Evolutionary conservation across 371 early-diverging fungal genomes (phyloP), one percentile per base, ranked within the genome.

Genomic region (Mortierella sp.): DNA sequence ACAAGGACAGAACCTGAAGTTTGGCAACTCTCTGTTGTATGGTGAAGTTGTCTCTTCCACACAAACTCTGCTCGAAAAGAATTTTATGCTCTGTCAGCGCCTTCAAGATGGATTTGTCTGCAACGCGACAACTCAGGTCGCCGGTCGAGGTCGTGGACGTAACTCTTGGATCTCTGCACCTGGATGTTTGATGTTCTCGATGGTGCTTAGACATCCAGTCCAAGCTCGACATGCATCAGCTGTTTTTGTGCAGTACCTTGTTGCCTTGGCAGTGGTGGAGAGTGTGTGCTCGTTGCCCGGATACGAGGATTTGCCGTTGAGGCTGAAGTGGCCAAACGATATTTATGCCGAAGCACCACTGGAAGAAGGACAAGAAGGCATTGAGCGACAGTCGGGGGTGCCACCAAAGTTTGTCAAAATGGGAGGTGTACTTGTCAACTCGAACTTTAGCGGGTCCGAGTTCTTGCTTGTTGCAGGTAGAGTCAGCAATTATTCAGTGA

Each of bases 321-420:
- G 86, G 37, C 78, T 98, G 34, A 98, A 98, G 78, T 98, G 99
- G 99, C 99, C 99, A 15, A 98, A 97, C 64, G 99, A 98, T 71
- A 84, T 98, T 19, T 97, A 98, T 76, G 87, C 85, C 0, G 79
- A 87, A 50, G 56, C 80, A 2, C 72, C 80, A 7, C 56, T 66
- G 51, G 69, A 61, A 30, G 56, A 56, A 5, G 56, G 39, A 26
- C 26, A 61, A 30, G 56, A 56, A 5, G 56, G 39, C 26, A 17
- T 11, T 23, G 37, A 21, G 11, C 42, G 28, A 42, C 39, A 39
- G 15, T n/a, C 55, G 9, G 55, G 55, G 19, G 39, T 11, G 11
- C 15, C 26, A 57, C 41, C 56, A 8, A 73, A 79, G 56, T 56
- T 84, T 53, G 63, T 87, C 46, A 97, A 97, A 72, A 87, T 97